Conservation (phyloP, 116 monocot genomes). For the Iris pallida region DNA sequence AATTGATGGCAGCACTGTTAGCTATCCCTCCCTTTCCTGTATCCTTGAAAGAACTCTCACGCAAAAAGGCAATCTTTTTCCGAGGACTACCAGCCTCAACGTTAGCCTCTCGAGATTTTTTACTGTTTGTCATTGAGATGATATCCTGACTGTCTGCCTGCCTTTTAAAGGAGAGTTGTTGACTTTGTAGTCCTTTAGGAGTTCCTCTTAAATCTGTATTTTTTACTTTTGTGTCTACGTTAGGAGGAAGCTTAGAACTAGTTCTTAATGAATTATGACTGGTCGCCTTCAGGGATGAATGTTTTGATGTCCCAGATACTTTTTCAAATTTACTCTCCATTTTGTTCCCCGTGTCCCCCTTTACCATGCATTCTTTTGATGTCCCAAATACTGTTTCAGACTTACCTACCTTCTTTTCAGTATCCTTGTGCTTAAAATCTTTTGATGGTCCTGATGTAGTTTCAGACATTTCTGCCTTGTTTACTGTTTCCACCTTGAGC, state of each 20-base stretch:
- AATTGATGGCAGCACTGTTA: conserved; percentile 5
- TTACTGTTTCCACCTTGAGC: neutral
- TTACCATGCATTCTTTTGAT: conserved; percentile 28
- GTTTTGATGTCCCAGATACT: conserved; percentile 14
- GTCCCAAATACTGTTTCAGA: neutral
- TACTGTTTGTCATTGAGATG: conserved; percentile 12
- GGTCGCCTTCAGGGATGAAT: conserved; percentile 19
- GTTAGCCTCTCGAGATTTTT: conserved; percentile 29
- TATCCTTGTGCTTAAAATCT: conserved; percentile 21
- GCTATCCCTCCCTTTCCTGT: conserved; percentile 26
- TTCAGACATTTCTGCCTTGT: neutral
- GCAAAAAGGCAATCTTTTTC: conserved; percentile 38
- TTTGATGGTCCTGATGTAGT: neutral
- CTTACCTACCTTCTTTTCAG: conserved; percentile 8
- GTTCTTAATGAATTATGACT: conserved; percentile 21
- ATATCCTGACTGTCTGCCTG: conserved; percentile 18
- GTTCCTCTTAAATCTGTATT: conserved; percentile 6
- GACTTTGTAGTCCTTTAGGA: conserved; percentile 16
- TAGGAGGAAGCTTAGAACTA: conserved; percentile 13
- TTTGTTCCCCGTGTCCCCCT: conserved; percentile 18
- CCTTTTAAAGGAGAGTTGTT: conserved; percentile 22
- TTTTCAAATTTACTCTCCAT: conserved; percentile 9
- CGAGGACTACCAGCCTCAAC: conserved; percentile 35
- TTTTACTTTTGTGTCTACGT: conserved; percentile 14
- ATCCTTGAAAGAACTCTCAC: conserved; percentile 58